Evolutionary conservation across 2,329 filamentous ascomycete genomes (phyloP).

Genomic region (Colletotrichum sp.): DNA sequence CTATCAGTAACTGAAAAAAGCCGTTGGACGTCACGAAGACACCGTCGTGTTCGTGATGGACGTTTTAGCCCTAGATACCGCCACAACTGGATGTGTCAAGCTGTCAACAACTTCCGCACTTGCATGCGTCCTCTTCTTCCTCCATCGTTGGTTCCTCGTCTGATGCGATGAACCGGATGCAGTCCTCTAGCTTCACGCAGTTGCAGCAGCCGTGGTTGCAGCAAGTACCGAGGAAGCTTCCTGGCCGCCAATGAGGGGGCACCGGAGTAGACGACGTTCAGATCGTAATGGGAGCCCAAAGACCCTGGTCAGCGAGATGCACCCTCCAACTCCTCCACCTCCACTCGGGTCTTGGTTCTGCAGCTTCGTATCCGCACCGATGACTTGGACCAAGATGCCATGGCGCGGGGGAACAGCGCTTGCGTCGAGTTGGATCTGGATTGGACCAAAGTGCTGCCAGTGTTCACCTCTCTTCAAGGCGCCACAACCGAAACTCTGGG

Average conservation of each 20-base stretch:
- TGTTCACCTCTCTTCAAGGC: not conserved
- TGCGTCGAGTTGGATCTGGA: not conserved
- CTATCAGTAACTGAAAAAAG: not conserved
- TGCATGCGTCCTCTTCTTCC: not conserved
- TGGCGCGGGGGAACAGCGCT: not conserved
- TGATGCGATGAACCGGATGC: not conserved
- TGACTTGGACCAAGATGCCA: not conserved
- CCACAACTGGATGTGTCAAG: not conserved
- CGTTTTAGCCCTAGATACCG: not conserved
- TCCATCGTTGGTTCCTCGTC: not conserved
- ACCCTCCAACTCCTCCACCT: not conserved
- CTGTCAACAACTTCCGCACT: not conserved
- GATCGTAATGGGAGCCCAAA: not conserved
- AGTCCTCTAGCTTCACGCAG: not conserved
- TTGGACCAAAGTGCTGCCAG: not conserved
- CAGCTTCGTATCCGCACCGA: conserved; percentile 18
- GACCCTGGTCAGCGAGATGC: not conserved
- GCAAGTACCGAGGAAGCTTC: not conserved
- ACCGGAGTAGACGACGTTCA: not conserved
- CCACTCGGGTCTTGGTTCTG: conserved; percentile 3
- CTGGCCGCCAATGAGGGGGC: not conserved
- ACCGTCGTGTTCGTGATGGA: not conserved
- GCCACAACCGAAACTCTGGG: not conserved
- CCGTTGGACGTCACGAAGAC: not conserved
- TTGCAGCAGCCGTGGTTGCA: not conserved